Conservation (phyloP, 257 asterid genomes). For the Coffea eugenioides region DNA sequence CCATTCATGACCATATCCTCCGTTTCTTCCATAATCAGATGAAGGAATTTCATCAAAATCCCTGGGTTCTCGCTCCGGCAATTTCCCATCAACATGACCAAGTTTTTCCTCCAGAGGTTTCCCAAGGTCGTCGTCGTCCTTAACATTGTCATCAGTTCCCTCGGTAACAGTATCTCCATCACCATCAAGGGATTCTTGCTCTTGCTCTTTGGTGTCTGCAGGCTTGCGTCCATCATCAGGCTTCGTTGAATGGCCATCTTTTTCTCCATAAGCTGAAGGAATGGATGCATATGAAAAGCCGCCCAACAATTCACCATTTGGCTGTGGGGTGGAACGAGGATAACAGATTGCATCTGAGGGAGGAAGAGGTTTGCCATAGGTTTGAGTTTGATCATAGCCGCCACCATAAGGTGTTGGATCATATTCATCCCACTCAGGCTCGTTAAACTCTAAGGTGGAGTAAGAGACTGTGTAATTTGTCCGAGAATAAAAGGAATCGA, state of each 20-base stretch:
- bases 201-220: constrained; percentile 14
- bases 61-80: neutral
- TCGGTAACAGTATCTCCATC: constrained; percentile 17
- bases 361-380: constrained; percentile 77
- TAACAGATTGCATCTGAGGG: constrained; percentile 68
- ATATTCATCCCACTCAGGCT: constrained; percentile 50
- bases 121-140: constrained; percentile 8
- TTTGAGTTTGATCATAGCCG: constrained; percentile 55
- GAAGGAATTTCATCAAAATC: constrained; percentile 17
- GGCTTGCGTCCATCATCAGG: constrained; percentile 24
- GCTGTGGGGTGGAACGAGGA: constrained; percentile 41
- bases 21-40: constrained; percentile 19
- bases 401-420: constrained; percentile 79
- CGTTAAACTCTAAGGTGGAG: constrained; percentile 33
- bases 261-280: constrained; percentile 47
- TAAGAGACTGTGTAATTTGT: constrained; percentile 33
- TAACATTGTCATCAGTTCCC: neutral
- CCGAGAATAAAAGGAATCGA: constrained; percentile 26
- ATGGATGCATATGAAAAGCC: constrained; percentile 37
- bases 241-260: constrained; percentile 9
- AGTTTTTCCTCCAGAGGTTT: constrained; percentile 4
- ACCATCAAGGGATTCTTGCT: neutral
- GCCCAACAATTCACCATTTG: constrained; percentile 18
- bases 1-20: constrained; percentile 28
- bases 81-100: constrained; percentile 15